Evolutionary conservation across 2,329 filamentous ascomycete genomes (phyloP).

Genomic region (Sporothrix pallida): DNA sequence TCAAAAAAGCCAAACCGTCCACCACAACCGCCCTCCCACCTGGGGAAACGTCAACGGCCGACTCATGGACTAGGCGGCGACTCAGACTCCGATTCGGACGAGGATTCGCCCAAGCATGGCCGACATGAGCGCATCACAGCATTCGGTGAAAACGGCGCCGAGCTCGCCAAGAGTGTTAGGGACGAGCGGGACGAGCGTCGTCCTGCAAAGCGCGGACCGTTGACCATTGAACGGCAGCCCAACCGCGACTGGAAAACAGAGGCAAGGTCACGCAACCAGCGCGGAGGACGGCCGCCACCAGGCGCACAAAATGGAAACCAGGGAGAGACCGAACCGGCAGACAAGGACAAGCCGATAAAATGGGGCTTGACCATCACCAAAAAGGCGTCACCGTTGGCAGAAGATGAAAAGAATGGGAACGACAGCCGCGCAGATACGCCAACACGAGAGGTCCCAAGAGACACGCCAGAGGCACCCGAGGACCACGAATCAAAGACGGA

Average conservation of each 20-base stretch:
- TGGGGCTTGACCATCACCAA: conserved; percentile 48
- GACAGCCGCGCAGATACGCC: conserved; percentile 1
- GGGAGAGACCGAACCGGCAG: conserved; percentile 41
- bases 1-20: conserved; percentile 43
- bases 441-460: background rate
- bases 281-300: conserved; percentile 7
- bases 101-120: conserved; percentile 39
- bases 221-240: conserved; percentile 40
- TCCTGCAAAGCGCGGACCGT: conserved; percentile 37
- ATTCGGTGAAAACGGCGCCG: conserved; percentile 42
- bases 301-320: conserved; percentile 7
- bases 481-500: conserved; percentile 23
- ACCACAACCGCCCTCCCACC: conserved; percentile 48
- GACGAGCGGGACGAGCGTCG: conserved; percentile 32
- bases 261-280: conserved; percentile 39
- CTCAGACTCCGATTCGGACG: conserved; percentile 50
- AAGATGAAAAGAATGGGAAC: background rate
- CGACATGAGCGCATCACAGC: conserved; percentile 45
- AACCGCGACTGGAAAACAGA: conserved; percentile 46
- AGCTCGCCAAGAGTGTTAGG: conserved; percentile 38
- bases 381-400: conserved; percentile 34
- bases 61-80: conserved; percentile 49
- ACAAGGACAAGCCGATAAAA: conserved; percentile 47
- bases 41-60: conserved; percentile 57
- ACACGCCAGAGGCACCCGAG: background rate